Base-by-base conservation (phyloP, 2,329 filamentous ascomycete genomes). In the Botrytis fabae region DNA sequence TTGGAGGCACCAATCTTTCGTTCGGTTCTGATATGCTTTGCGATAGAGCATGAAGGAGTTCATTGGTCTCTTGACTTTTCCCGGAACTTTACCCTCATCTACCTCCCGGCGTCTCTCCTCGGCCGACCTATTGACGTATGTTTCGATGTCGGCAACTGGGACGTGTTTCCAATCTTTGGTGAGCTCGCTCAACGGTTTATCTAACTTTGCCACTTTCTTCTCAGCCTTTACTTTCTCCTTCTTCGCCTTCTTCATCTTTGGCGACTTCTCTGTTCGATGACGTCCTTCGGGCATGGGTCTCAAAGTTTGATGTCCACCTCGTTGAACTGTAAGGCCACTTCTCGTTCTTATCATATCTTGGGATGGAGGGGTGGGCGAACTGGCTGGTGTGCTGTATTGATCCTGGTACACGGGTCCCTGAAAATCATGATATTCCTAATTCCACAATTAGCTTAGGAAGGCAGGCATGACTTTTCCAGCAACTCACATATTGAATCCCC, bases 1-100 rank as follows among this genome's bases (percentile, higher is more conserved):
- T 78, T 96, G 90, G 22, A 89, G 85, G 78, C 92, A 93, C 86
- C 91, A 93, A 69, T 89, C 86, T 82, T 97, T 97, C 74, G 93
- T 93, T 46, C 94, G 87, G 75, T 96, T 93, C 74, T 97, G 93
- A 80, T 93, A 98, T 10, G 94, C 93, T 77, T 96, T 97, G 60
- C 96, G 92, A 82, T 99, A 99, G 69, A 99, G 86, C 92, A 99
- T 97, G 84, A 98, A 99, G 0, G 93, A 95, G 82, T 99, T 99
- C 92, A 98, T 97, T 4, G 96, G 95, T 44, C 96, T 88, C 79
- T 95, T 94, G 77, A 98, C 88, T 81, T 95, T 94, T 40, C 93
- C 93, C 2, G 85, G 85, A 51, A 90, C 85, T 78, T 91, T 93
- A 73, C 90, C 88, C 78, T 89, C 87, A 61, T 89, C 87, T 16